phyloP scores from a whole-genome alignment of 176 grass and related monocot genomes.

The Musa beccarii region DNA sequence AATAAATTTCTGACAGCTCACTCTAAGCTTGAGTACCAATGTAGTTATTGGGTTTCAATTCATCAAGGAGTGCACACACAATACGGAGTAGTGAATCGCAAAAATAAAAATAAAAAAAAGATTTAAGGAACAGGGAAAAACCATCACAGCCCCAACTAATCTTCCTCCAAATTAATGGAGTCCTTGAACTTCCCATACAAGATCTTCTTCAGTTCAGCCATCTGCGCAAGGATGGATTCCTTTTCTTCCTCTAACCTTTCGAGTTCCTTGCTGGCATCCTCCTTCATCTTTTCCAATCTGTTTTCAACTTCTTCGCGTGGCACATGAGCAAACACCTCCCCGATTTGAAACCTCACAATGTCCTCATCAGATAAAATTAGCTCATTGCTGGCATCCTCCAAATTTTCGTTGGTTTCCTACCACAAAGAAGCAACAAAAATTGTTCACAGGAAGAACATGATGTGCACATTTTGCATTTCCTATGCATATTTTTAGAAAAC shows the following conservation, averaged over 20 bases:
- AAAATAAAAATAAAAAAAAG: not conserved
- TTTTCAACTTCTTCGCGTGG: slow-evolving; percentile 70
- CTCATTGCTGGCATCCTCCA: slow-evolving; percentile 89
- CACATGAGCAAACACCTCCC: slow-evolving; percentile 88
- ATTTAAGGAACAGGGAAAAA: not conserved
- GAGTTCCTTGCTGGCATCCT: slow-evolving; percentile 66
- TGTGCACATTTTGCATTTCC: not conserved
- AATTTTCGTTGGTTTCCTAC: slow-evolving; percentile 86
- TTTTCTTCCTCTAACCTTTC: slow-evolving; percentile 75
- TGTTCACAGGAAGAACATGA: not conserved
- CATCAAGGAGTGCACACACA: not conserved
- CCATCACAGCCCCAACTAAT: slow-evolving; percentile 19
- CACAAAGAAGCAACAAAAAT: slow-evolving; percentile 14
- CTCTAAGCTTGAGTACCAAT: not conserved
- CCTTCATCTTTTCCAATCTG: slow-evolving; percentile 90
- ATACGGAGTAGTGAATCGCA: not conserved
- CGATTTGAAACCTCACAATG: slow-evolving; percentile 84
- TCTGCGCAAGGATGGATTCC: slow-evolving; percentile 60
- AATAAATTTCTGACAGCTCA: not conserved
- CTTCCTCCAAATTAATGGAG: slow-evolving; percentile 97
- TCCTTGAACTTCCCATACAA: slow-evolving; percentile 94
- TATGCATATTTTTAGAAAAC: too few species aligned
- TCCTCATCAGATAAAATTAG: slow-evolving; percentile 94
- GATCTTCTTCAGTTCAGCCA: slow-evolving; percentile 83
- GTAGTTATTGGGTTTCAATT: not conserved